phyloP scores from a whole-genome alignment of 179 eudicot species.

The Beta macrorhiza region DNA sequence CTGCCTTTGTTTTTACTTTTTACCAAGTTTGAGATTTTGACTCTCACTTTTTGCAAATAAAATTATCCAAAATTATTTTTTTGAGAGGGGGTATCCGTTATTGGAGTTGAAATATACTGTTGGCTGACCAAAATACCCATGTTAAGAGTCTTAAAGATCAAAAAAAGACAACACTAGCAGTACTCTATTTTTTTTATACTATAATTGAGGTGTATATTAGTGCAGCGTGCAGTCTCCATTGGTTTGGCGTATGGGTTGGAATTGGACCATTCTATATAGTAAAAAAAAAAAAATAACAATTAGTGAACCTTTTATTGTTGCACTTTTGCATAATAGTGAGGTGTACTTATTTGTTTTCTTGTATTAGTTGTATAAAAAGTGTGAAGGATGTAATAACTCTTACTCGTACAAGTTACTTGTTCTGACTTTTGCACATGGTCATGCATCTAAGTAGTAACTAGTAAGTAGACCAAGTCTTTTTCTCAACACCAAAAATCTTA shows the following conservation, averaged over 20 bases:
- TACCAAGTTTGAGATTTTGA: neutral
- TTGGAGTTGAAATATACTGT: neutral
- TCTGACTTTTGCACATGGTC: constrained; percentile 24
- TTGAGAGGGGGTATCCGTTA: too few relatives aligned
- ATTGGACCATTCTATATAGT: constrained; percentile 5
- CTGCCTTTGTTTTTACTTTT: constrained; percentile 12
- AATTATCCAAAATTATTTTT: neutral
- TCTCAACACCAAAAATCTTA: neutral
- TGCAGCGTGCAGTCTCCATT: too few relatives aligned
- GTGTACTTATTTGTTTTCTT: neutral
- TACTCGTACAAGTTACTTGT: constrained; percentile 10
- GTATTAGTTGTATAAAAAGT: neutral
- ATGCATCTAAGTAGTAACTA: neutral
- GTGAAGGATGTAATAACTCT: constrained; percentile 6
- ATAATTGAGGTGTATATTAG: neutral
- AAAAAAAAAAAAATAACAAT: neutral
- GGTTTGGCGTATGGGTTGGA: neutral
- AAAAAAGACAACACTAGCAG: neutral
- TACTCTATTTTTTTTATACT: neutral
- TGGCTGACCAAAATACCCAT: neutral
- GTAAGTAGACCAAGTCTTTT: constrained; percentile 7
- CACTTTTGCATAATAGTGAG: constrained; percentile 10
- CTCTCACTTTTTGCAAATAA: neutral
- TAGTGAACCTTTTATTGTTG: constrained; percentile 11
- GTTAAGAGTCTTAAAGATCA: neutral